Evolutionary conservation across 1,139 yeast species (phyloP), one percentile per base, ranked within the genome.

Genomic region (Yamadazyma atmosphaerica): DNA sequence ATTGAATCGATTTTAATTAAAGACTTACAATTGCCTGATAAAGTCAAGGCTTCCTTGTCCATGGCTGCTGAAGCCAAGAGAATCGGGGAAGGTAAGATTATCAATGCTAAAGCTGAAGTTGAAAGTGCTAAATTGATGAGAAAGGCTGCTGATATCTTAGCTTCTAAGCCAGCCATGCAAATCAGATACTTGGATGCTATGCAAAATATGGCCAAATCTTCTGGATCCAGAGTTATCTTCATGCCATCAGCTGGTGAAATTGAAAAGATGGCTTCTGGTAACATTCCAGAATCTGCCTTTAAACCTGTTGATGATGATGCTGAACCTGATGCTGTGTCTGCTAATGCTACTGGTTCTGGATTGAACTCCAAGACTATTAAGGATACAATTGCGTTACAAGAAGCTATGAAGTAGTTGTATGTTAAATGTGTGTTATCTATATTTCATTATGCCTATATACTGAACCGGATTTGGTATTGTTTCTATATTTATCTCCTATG

Each of bases 181-280:
- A 83, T 83, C 55, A 68, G 90, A 59, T 83, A 83, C 58, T 72
- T 83, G 59, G 90, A 83, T 53, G 89, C 89, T n/a, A 79, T 83
- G 79, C 87, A 82, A 60, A 70, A 68, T 43, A 83, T 83, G 88
- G 86, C 88, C 25, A 77, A 68, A 51, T 56, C 73, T 31, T 68
- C 86, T 3, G 74, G 76, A 40, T 65, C 86, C 13, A 80, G 82
- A 61, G 89, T 83, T 42, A 83, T 83, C 22, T 83, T 83, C 60
- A 83, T 83, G 88, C 89, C 90, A 4, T 66, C 74, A 7, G 59
- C 75, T 4, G 68, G 61, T 40, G 73, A 67, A 47, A 66, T 68
- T 37, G 74, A 68, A 45, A 58, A 54, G 44, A 58, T 66, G 53
- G 71, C 66, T 4, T 43, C 57, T 14, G 44, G 56, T 4, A 58